Evolutionary conservation across 140 eudicot genomes (phyloP), one percentile per base, ranked within the genome.

Genomic region (Oenanthe javanica): DNA sequence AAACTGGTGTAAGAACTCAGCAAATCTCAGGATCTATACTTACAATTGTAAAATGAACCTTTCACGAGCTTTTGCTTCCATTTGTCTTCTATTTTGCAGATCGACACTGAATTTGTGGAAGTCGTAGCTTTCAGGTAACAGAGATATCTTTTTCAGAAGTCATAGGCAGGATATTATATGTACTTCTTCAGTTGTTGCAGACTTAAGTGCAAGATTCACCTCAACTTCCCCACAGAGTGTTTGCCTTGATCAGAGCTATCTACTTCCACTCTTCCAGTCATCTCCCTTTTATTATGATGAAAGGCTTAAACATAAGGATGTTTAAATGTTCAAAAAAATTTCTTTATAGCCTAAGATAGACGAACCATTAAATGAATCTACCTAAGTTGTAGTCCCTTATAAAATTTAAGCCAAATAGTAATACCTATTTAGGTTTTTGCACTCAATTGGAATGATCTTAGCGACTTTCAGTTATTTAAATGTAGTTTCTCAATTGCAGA

Each of bases 71-170:
- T 48, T 52, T 31, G 79, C 55, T 42, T 47, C 25, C 27, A 55
- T 4, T 45, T 81, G 57, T 77, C 38, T 46, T 52, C 27, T 8
- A 8, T 64, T 42, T 79, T 84, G 67, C 93, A 93, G 98, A 82
- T 93, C 16, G 96, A 91, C 61, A 88, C 98, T 21, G 96, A 91
- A 81, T 93, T 91, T 71, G 80, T 93, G 78, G 97, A 93, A 86
- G 96, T 91, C 72, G 80, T 93, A 67, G 93, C 96, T 82, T 93
- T 91, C 86, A 88, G 96, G 96, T 89, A 81, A 84, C 0, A 6
- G 7, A 40, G 27, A 43, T 43, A 6, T 42, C 36, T 42, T 40
- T 15, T 42, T 40, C n/a, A 13, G 72, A 66, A 66, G 9, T 67
- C 48, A 69, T 38, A 36, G 8, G 2, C 42, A 25, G 21, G 31